Conservation (phyloP, 805 yeast genomes). For the Pichia sporocuriosa region DNA sequence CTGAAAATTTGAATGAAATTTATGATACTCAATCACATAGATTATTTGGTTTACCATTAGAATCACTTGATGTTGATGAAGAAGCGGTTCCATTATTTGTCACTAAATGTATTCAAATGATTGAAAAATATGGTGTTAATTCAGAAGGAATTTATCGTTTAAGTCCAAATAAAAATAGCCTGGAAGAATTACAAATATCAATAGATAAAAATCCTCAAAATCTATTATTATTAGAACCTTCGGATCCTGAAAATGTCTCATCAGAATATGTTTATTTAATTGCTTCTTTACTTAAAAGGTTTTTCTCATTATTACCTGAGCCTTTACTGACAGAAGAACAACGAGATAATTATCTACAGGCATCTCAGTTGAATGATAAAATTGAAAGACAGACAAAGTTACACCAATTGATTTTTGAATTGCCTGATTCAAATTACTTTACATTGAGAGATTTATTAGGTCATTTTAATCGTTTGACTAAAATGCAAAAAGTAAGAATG, state of each 20-base stretch:
- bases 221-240: constrained; percentile 41
- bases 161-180: constrained; percentile 69
- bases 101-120: constrained; percentile 76
- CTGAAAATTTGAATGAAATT: constrained; percentile 1
- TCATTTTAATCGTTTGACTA: constrained; percentile 46
- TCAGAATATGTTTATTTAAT: constrained; percentile 82
- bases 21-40: constrained; percentile 1
- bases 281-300: constrained; percentile 80
- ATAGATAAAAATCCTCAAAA: constrained; percentile 75
- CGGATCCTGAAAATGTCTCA: constrained; percentile 47
- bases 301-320: constrained; percentile 80
- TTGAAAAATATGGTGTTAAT: constrained; percentile 78
- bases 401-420: constrained; percentile 80
- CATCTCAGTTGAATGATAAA: constrained; percentile 61
- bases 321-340: constrained; percentile 68
- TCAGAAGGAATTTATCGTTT: constrained; percentile 87
- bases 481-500: constrained; percentile 69
- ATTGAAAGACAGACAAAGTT: constrained; percentile 58
- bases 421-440: constrained; percentile 94
- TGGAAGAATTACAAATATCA: constrained; percentile 62
- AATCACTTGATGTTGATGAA: constrained; percentile 72
- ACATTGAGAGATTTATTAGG: constrained; percentile 78
- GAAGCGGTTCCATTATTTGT: constrained; percentile 91
- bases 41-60: constrained; percentile 83
- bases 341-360: constrained; percentile 56